Percentiles rank a stretch among this genome's conserved stretches.
These are phyloP conservation scores for Syzygium malaccense DNA, from an alignment of 441 rosid species.

Conservation along the genomic window DNA sequence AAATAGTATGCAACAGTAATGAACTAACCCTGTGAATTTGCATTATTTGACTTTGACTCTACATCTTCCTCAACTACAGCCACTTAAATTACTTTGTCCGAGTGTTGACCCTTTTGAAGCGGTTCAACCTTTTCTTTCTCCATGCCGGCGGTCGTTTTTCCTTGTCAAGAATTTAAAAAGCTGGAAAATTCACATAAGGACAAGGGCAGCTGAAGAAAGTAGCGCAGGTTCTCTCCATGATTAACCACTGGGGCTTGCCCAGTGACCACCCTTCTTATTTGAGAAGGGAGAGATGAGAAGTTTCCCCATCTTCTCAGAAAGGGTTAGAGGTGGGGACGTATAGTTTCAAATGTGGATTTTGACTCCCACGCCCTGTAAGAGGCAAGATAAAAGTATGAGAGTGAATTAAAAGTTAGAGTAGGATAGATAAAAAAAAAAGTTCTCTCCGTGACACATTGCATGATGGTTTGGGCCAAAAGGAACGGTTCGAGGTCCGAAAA, in stretches of 20 bases:
- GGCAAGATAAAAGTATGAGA: too few relatives aligned
- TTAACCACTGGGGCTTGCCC: too few relatives aligned
- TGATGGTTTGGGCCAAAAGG: not conserved
- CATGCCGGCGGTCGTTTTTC: not conserved
- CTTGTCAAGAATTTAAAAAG: not conserved
- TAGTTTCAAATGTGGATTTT: too few relatives aligned
- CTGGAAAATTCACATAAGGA: not conserved
- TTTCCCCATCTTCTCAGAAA: too few relatives aligned
- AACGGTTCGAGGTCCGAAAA: not conserved
- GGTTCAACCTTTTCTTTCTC: not conserved
- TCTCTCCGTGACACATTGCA: not conserved
- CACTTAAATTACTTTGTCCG: not conserved
- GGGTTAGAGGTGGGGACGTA: accelerated
- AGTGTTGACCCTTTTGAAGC: not conserved
- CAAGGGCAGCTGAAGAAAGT: not conserved
- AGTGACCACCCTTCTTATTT: too few relatives aligned
- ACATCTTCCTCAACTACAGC: not conserved
- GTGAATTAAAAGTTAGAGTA: too few relatives aligned
- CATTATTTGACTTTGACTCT: not conserved
- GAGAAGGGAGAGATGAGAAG: accelerated
- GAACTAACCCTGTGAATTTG: not conserved
- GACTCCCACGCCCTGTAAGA: too few relatives aligned
- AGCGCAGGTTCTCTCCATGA: not conserved
- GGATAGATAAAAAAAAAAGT: not conserved
- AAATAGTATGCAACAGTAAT: not conserved